These are phyloP conservation scores for Cyberlindnera samutprakarnensis DNA, from an alignment of 805 yeast genomes.

Conservation along the genomic window DNA sequence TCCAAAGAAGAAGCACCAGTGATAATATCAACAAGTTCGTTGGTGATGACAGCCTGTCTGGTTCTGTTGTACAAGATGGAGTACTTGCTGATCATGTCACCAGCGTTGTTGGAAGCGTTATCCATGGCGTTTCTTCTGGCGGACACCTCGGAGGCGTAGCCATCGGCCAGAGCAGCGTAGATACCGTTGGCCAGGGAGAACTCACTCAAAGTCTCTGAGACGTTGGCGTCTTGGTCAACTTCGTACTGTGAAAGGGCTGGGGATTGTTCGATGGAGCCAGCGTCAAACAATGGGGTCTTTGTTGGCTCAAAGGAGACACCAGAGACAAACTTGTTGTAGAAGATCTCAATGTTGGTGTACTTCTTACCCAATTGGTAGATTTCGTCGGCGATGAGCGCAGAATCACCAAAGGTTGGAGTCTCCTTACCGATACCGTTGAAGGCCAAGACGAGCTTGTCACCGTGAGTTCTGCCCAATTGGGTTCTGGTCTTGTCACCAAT, in stretches of 20 bases:
- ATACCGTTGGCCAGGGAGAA: slow-evolving; percentile 86
- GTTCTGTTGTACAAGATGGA: slow-evolving; percentile 98
- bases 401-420: slow-evolving; percentile 90
- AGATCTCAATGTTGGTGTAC: slow-evolving; percentile 72
- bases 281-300: slow-evolving; percentile 55
- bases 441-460: slow-evolving; percentile 60
- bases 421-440: slow-evolving; percentile 94
- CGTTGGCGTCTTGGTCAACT: slow-evolving; percentile 58
- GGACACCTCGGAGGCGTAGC: slow-evolving; percentile 95
- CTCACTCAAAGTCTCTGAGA: slow-evolving; percentile 72
- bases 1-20: slow-evolving; percentile 99
- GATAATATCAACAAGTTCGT: slow-evolving; percentile 98
- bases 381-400: slow-evolving; percentile 82
- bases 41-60: slow-evolving; percentile 98
- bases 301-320: slow-evolving; percentile 90
- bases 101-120: slow-evolving; percentile 98
- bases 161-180: slow-evolving; percentile 90
- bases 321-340: slow-evolving; percentile 81
- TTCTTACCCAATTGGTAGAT: slow-evolving; percentile 47
- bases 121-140: slow-evolving; percentile 99
- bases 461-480: slow-evolving; percentile 80
- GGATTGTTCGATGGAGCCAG: slow-evolving; percentile 69
- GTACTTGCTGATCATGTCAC: slow-evolving; percentile 95
- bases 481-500: slow-evolving; percentile 92
- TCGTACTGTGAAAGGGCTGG: slow-evolving; percentile 82